phyloP scores from a whole-genome alignment of 805 yeast genomes.

The Saccharomycopsis fermentans region DNA sequence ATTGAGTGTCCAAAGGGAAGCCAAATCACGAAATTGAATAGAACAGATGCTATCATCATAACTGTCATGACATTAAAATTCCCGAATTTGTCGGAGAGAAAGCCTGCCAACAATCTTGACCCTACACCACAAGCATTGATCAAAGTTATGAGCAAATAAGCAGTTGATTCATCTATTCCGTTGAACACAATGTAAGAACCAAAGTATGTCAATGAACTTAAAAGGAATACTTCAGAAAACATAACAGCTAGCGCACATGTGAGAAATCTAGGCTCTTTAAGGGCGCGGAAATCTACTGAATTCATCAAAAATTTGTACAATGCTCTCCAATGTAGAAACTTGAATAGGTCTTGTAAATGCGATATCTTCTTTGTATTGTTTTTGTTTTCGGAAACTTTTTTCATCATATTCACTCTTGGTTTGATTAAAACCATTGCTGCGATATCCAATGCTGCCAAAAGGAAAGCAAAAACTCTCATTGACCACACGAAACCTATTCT shows the following conservation, averaged over 20 bases:
- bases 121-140: conserved; percentile 27
- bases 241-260: conserved; percentile 35
- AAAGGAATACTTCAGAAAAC: conserved; percentile 36
- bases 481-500: conserved; percentile 46
- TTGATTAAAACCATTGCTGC: conserved; percentile 24
- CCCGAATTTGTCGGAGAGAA: conserved; percentile 32
- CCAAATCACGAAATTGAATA: conserved; percentile 32
- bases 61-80: conserved; percentile 38
- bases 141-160: conserved; percentile 34
- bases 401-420: conserved; percentile 23
- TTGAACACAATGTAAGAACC: conserved; percentile 40
- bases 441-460: conserved; percentile 16
- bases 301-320: not conserved
- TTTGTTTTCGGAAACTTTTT: conserved; percentile 15
- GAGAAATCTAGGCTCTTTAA: conserved; percentile 36
- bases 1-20: conserved; percentile 31
- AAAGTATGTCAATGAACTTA: conserved; percentile 37
- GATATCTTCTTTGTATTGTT: conserved; percentile 5
- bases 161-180: conserved; percentile 31
- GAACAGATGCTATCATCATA: conserved; percentile 26
- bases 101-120: conserved; percentile 28
- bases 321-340: not conserved
- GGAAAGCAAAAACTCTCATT: conserved; percentile 38
- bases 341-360: not conserved
- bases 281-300: conserved; percentile 21